Evolutionary conservation across 345 rosid genomes (phyloP).

Genomic region (Citrus cavaleriei): DNA sequence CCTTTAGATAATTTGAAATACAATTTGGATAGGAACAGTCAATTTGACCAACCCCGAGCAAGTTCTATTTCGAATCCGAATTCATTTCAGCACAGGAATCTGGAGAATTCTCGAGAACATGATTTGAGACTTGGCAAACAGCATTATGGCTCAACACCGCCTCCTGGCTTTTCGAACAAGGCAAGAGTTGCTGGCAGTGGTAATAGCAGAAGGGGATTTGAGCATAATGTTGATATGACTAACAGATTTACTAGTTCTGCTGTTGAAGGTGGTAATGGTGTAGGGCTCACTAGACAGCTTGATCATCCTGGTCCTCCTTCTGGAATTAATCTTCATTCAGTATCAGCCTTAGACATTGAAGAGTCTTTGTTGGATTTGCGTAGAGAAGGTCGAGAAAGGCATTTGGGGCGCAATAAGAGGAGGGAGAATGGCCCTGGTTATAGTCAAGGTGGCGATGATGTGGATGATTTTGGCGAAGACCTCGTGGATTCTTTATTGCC

Average conservation of each 20-base stretch:
- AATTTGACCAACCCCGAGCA: slow-evolving; percentile 25
- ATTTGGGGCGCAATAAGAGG: slow-evolving; percentile 16
- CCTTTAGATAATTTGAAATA: slow-evolving; percentile 26
- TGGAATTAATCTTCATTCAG: slow-evolving; percentile 52
- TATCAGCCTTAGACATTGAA: slow-evolving; percentile 40
- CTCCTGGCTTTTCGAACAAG: slow-evolving; percentile 44
- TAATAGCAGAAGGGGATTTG: slow-evolving; percentile 28
- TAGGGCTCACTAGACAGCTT: slow-evolving; percentile 50
- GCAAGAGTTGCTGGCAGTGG: slow-evolving; percentile 31
- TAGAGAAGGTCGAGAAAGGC: slow-evolving; percentile 27
- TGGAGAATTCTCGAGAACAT: slow-evolving; percentile 20
- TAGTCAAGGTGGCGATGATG: slow-evolving; percentile 21
- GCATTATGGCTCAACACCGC: slow-evolving; percentile 32
- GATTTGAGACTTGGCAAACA: slow-evolving; percentile 41
- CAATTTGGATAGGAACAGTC: slow-evolving; percentile 31
- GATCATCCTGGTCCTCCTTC: slow-evolving; percentile 63
- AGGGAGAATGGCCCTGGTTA: slow-evolving; percentile 14
- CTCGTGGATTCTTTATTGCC: slow-evolving; percentile 51
- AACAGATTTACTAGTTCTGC: slow-evolving; percentile 15
- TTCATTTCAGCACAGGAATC: slow-evolving; percentile 27
- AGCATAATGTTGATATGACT: slow-evolving; percentile 28
- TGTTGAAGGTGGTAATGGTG: slow-evolving; percentile 20
- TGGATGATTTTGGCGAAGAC: slow-evolving; percentile 51
- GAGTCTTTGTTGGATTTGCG: slow-evolving; percentile 38
- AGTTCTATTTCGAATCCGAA: slow-evolving; percentile 23